These are phyloP conservation scores for Aspergillus homomorphus DNA, from an alignment of 495 filamentous ascomycete species.

Conservation along the genomic window DNA sequence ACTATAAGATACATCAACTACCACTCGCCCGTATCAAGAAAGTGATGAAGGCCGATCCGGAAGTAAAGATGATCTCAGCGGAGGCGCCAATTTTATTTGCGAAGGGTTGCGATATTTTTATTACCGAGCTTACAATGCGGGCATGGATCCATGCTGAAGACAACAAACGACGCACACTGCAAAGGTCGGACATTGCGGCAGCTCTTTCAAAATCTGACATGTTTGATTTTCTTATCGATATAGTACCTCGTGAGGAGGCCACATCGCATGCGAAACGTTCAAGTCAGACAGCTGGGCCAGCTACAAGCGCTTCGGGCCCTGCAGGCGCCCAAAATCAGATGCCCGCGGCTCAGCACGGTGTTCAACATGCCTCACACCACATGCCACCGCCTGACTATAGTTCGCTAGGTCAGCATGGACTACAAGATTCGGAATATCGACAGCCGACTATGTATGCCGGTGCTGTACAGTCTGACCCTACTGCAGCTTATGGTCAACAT, in stretches of 20 bases:
- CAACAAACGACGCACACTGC: constrained; percentile 93
- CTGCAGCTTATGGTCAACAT: constrained; percentile 67
- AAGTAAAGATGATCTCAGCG: constrained; percentile 99
- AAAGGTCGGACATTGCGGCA: constrained; percentile 93
- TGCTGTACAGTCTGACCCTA: constrained; percentile 68
- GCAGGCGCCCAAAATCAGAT: constrained; percentile 48
- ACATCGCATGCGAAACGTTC: constrained; percentile 75
- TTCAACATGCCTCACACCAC: constrained; percentile 60
- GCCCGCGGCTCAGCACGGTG: constrained; percentile 57
- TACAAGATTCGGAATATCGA: constrained; percentile 77
- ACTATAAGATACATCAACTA: constrained; percentile 96
- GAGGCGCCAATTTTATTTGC: constrained; percentile 97
- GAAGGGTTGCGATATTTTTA: constrained; percentile 99
- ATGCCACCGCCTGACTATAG: constrained; percentile 68
- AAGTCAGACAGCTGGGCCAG: constrained; percentile 55
- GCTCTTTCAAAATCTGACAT: constrained; percentile 96
- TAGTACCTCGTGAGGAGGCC: constrained; percentile 93
- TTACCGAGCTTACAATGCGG: constrained; percentile 97
- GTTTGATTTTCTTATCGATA: constrained; percentile 99
- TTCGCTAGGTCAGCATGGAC: constrained; percentile 57
- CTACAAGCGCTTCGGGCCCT: constrained; percentile 43
- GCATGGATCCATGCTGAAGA: constrained; percentile 99
- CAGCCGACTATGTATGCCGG: constrained; percentile 73
- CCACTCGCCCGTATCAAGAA: constrained; percentile 98
- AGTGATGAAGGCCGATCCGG: constrained; percentile 98